These are phyloP conservation scores for Wickerhamomyces ciferrii DNA, from an alignment of 805 yeast species.

Conservation along the genomic window DNA sequence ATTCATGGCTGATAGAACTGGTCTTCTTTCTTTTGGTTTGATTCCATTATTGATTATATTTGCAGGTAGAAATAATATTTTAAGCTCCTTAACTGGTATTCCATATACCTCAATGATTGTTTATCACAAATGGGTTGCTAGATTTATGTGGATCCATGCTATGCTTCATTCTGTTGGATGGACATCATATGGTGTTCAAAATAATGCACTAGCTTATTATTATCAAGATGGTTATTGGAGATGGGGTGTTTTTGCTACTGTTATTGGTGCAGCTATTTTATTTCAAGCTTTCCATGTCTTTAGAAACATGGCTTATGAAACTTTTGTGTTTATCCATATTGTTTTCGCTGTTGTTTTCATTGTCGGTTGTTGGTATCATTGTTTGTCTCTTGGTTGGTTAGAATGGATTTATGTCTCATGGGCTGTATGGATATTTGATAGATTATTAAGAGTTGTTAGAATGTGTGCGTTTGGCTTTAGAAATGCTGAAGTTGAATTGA, in stretches of 20 bases:
- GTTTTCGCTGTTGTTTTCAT: constrained; percentile 47
- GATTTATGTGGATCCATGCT: constrained; percentile 28
- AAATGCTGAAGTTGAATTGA: constrained; percentile 13
- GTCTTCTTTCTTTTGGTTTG: constrained; percentile 23
- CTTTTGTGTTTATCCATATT: constrained; percentile 55
- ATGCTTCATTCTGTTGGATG: constrained; percentile 15
- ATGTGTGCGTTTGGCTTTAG: constrained; percentile 19
- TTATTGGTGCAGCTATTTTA: constrained; percentile 35
- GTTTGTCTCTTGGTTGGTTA: constrained; percentile 44
- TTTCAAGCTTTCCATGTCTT: constrained; percentile 45
- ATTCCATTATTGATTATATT: constrained; percentile 55
- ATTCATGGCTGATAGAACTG: constrained; percentile 18
- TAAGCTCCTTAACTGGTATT: constrained; percentile 58
- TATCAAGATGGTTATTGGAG: constrained; percentile 7
- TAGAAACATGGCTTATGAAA: constrained; percentile 53
- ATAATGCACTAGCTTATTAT: constrained; percentile 6
- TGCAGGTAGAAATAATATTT: constrained; percentile 67
- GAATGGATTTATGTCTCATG: constrained; percentile 41
- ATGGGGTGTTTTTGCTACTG: constrained; percentile 43
- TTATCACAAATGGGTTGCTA: constrained; percentile 61
- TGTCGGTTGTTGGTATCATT: constrained; percentile 54
- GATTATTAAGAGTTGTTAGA: constrained; percentile 40
- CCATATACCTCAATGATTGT: constrained; percentile 55
- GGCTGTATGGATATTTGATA: constrained; percentile 26
- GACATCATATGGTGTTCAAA: constrained; percentile 8